These are phyloP conservation scores for Adenanthera pavonina DNA, from an alignment of 306 rosid species.

Conservation along the genomic window DNA sequence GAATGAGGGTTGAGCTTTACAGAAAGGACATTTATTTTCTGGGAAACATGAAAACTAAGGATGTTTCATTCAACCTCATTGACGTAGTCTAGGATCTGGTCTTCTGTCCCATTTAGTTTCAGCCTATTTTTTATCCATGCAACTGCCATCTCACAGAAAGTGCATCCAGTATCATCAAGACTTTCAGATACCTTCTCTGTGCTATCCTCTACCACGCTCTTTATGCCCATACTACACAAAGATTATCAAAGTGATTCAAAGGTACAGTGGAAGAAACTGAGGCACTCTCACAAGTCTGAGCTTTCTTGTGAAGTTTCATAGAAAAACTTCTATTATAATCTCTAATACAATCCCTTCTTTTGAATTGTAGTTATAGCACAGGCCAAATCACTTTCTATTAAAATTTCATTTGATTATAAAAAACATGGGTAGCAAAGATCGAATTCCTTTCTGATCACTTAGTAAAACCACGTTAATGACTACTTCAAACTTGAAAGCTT, in stretches of 20 bases:
- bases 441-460: not conserved
- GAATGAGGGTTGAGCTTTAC: constrained; percentile 37
- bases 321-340: not conserved
- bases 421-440: not conserved
- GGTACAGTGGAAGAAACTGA: not conserved
- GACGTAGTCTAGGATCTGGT: constrained; percentile 54
- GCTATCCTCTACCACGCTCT: constrained; percentile 62
- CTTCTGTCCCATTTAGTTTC: constrained; percentile 58
- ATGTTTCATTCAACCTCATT: constrained; percentile 49
- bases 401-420: not conserved
- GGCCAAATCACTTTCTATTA: not conserved
- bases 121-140: constrained; percentile 66
- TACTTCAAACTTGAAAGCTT: not conserved
- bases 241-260: not conserved
- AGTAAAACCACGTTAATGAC: not conserved
- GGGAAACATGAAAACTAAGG: not conserved
- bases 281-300: not conserved
- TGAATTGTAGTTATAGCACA: not conserved
- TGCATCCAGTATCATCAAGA: constrained; percentile 58
- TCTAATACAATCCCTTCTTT: not conserved
- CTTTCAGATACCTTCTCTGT: constrained; percentile 42
- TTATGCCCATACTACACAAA: constrained; percentile 51
- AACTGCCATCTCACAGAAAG: constrained; percentile 83
- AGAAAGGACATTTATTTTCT: not conserved
- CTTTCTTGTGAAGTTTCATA: not conserved